Percentiles rank a stretch among this genome's conserved stretches.
Evolutionary conservation across 2,329 filamentous ascomycete species (phyloP).

Genomic region (Apiospora koreana): DNA sequence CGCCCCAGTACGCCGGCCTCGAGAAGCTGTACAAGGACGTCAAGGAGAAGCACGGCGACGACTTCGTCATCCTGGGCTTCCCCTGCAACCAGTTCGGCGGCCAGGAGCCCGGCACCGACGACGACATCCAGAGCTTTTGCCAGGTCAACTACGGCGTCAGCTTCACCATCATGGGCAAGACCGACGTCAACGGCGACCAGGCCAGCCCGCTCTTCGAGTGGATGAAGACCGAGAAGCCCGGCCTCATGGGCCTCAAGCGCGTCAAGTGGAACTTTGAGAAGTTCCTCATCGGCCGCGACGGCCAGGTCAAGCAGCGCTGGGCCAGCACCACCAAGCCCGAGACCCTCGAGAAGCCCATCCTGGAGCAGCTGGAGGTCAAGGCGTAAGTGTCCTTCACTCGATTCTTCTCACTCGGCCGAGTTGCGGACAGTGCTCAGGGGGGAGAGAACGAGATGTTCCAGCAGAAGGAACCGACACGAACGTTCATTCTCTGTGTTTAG

Average conservation of each 20-base stretch:
- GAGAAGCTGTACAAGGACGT: slow-evolving; percentile 86
- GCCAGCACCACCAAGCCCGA: slow-evolving; percentile 87
- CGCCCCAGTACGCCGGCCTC: slow-evolving; percentile 88
- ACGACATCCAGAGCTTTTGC: slow-evolving; percentile 83
- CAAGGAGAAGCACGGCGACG: slow-evolving; percentile 66
- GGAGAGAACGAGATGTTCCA: background rate
- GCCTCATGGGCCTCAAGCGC: slow-evolving; percentile 82
- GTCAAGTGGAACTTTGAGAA: slow-evolving; percentile 99
- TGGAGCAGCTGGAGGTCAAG: slow-evolving; percentile 69
- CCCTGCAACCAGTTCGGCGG: slow-evolving; percentile 96
- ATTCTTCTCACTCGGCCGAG: background rate
- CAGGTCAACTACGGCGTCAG: slow-evolving; percentile 91
- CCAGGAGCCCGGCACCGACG: slow-evolving; percentile 84
- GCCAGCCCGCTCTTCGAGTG: slow-evolving; percentile 80
- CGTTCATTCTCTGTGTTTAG: background rate
- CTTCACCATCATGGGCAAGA: slow-evolving; percentile 90
- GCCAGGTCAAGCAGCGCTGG: slow-evolving; percentile 83
- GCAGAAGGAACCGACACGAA: background rate
- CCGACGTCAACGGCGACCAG: slow-evolving; percentile 86
- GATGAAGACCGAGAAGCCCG: slow-evolving; percentile 73
- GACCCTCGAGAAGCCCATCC: slow-evolving; percentile 71
- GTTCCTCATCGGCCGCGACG: slow-evolving; percentile 86
- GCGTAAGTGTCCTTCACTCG: slow-evolving; percentile 29
- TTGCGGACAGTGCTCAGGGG: background rate
- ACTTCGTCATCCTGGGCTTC: slow-evolving; percentile 90